Conservation (phyloP, 768 basidiomycete species). For the Pleurotus salmoneostramineus region DNA sequence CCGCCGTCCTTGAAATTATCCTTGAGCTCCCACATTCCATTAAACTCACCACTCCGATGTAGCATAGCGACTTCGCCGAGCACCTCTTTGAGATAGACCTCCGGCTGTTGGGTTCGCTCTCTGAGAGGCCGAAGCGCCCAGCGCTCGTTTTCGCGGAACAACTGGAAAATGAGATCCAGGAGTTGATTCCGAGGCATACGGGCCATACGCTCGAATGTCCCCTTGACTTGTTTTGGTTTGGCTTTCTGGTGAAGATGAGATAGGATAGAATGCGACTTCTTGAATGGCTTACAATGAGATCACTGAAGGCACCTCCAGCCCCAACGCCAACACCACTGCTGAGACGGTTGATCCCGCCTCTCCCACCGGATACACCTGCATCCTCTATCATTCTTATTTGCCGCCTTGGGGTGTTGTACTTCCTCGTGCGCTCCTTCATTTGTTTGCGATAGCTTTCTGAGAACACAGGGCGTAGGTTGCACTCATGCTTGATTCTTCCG, state of each 20-base stretch:
- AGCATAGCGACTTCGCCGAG: constrained; percentile 72
- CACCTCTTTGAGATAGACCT: constrained; percentile 82
- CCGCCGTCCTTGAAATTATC: constrained; percentile 66
- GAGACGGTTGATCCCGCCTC: constrained; percentile 73
- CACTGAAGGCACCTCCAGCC: constrained; percentile 52
- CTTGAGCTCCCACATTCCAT: constrained; percentile 78
- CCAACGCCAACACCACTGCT: constrained; percentile 70
- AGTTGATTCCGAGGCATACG: constrained; percentile 89
- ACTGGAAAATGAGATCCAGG: constrained; percentile 73
- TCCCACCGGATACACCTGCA: constrained; percentile 60
- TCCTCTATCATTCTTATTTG: constrained; percentile 76
- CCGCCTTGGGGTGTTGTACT: constrained; percentile 62
- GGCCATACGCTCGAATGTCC: constrained; percentile 83
- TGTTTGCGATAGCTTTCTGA: constrained; percentile 65
- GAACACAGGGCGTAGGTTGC: constrained; percentile 66
- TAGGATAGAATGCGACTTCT: too few species aligned
- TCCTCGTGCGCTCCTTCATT: constrained; percentile 62
- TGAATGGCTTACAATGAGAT: too few species aligned
- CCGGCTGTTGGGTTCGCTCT: constrained; percentile 82
- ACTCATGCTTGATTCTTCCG: constrained; percentile 79
- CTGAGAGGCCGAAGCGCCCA: constrained; percentile 80
- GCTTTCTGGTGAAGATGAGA: constrained; percentile 42
- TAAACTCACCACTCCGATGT: constrained; percentile 77
- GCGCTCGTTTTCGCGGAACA: constrained; percentile 75
- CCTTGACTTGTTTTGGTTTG: constrained; percentile 64